Conservation (phyloP, 1,139 yeast species). For the Candida freyschussii region DNA sequence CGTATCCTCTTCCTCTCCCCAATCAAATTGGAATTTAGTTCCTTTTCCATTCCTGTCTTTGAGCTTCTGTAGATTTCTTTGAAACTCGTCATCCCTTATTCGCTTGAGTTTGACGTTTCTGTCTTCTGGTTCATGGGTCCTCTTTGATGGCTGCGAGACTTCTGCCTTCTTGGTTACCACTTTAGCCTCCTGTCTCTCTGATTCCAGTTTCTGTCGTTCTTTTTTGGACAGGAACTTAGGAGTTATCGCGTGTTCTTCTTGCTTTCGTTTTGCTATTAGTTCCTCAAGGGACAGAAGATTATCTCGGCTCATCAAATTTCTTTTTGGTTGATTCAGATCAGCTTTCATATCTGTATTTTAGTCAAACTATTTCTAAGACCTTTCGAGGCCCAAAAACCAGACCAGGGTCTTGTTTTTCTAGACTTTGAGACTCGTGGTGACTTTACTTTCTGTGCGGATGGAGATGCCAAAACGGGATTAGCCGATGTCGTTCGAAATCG, state of each 20-base stretch:
- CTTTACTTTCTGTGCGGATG: no score
- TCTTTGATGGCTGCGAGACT: conserved; percentile 3
- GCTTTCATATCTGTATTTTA: background rate
- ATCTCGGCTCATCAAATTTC: conserved; percentile 10
- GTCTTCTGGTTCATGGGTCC: conserved; percentile 1
- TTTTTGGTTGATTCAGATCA: background rate
- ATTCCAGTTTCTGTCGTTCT: conserved; percentile 36
- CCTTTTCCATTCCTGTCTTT: conserved; percentile 14
- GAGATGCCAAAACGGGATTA: no score
- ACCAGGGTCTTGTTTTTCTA: no score
- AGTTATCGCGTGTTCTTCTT: conserved; percentile 24
- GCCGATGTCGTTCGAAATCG: no score
- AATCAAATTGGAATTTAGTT: conserved; percentile 58
- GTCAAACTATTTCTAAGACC: no score
- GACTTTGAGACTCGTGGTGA: no score
- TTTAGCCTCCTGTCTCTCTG: conserved; percentile 8
- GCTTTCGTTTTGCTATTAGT: conserved; percentile 31
- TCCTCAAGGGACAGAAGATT: conserved; percentile 39
- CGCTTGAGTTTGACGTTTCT: background rate
- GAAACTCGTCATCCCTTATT: conserved; percentile 20
- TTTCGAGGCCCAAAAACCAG: no score
- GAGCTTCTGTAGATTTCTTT: conserved; percentile 11
- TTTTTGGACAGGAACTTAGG: conserved; percentile 48
- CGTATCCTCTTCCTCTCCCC: conserved; percentile 71
- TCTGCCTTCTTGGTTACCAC: conserved; percentile 16